Evolutionary conservation across 2,329 filamentous ascomycete genomes (phyloP), one percentile per base, ranked within the genome.

Genomic region (Amesomyces nigricolor): DNA sequence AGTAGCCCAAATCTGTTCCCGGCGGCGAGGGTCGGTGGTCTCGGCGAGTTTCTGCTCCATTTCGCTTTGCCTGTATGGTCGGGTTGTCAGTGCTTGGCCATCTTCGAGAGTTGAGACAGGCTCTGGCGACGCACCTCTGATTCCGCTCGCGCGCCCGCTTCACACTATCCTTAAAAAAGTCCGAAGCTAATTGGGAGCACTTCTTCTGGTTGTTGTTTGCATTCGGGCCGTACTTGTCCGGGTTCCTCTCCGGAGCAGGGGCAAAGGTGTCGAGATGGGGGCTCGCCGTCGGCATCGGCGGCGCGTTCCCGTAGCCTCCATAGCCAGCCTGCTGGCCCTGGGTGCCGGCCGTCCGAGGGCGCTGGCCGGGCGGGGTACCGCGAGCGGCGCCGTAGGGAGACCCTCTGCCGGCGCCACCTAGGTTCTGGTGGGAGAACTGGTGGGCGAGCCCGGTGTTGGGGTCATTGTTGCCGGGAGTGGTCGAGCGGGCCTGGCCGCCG

Each of bases 91-190:
- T 38, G 50, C 38, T 35, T 9, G 17, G 17, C 54, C n/a, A 17
- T 29, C 19, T n/a, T 13, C 8, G 8, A 13, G 19, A 37, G 17
- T 16, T 2, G 16, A 1, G 3, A 37, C 30, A 19, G 9, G 32
- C 26, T 53, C 2, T 3, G 17, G 13, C 35, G 32, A 69, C 80
- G 65, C 75, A 95, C 91, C 91, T 88, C 72, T 95, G 86, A 71
- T 99, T 99, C 57, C 94, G 86, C 74, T 97, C 94, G 64, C 92
- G 83, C 50, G 94, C 94, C 65, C 94, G 85, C 78, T 96, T 92
- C 54, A 99, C 95, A 70, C 92, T 97, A 73, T 99, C 92, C 74
- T 95, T 95, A 83, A 97, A 99, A 77, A 97, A 97, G 65, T 94
- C 91, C 54, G 87, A 84, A 39, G 95, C 88, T 67, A 86, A 70